Evolutionary conservation across 768 basidiomycete genomes (phyloP).

Genomic region (Ephemerocybe angulata): DNA sequence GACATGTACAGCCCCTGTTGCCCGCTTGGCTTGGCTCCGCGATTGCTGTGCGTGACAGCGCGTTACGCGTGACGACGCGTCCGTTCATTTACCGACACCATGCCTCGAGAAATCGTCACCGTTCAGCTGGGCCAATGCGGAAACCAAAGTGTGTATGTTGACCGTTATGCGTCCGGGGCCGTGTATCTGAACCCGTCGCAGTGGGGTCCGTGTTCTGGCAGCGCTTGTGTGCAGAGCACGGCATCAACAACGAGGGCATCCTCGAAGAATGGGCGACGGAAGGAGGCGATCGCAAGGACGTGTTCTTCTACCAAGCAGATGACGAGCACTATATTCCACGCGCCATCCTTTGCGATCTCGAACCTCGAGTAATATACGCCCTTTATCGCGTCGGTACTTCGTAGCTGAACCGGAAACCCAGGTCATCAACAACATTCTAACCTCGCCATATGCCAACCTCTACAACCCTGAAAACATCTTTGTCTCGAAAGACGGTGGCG

Average conservation of each 20-base stretch:
- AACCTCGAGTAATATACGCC: conserved; percentile 73
- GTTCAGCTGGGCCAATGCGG: conserved; percentile 89
- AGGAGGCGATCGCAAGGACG: conserved; percentile 95
- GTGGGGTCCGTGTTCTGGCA: conserved; percentile 99
- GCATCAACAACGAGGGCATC: conserved; percentile 92
- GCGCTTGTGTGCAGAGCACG: conserved; percentile 95
- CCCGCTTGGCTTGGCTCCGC: background rate
- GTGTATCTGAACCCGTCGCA: conserved; percentile 26
- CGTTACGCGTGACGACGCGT: conserved; percentile 10
- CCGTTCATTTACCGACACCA: conserved; percentile 21
- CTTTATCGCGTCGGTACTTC: background rate
- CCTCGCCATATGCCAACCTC: conserved; percentile 81
- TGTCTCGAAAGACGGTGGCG: conserved; percentile 94
- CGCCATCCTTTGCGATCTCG: conserved; percentile 93
- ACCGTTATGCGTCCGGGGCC: background rate
- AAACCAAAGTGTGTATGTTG: conserved; percentile 69
- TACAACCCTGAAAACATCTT: conserved; percentile 99
- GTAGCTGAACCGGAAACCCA: conserved; percentile 29
- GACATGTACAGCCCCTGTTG: background rate
- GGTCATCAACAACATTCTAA: conserved; percentile 95
- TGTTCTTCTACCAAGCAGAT: conserved; percentile 99
- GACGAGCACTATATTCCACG: conserved; percentile 99
- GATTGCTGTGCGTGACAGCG: background rate
- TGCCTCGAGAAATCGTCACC: conserved; percentile 84
- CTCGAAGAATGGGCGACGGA: conserved; percentile 97